A percentile compares a stretch with the other conserved stretches of the same genome.
phyloP scores from a whole-genome alignment of 1,284 basidiomycete genomes.

The Ustilago crameri region DNA sequence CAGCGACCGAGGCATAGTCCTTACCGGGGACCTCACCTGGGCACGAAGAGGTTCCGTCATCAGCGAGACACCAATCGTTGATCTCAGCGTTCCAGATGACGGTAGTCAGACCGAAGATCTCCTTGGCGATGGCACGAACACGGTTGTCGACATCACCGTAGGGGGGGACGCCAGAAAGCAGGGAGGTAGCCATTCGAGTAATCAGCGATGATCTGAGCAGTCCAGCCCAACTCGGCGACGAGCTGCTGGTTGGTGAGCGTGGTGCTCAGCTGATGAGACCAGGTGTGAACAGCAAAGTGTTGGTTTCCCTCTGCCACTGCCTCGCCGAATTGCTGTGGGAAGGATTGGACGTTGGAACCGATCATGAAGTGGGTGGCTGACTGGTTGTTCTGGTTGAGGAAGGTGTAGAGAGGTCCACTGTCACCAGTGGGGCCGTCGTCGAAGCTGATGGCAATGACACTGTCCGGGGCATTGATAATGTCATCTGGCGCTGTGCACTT shows the following conservation, averaged over 20 bases:
- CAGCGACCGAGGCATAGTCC: constrained; percentile 33
- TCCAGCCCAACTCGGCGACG: constrained; percentile 94
- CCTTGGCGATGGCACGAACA: constrained; percentile 61
- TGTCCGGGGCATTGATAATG: constrained; percentile 75
- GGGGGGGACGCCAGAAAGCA: constrained; percentile 69
- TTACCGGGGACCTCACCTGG: constrained; percentile 45
- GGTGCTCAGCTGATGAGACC: constrained; percentile 76
- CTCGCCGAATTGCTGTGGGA: constrained; percentile 77
- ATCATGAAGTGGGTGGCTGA: constrained; percentile 90
- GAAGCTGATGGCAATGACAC: constrained; percentile 61
- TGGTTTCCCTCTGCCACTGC: constrained; percentile 82
- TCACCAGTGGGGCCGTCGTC: constrained; percentile 86
- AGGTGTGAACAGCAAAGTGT: constrained; percentile 68
- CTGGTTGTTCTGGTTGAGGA: constrained; percentile 76
- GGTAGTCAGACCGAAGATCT: constrained; percentile 65
- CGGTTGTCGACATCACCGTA: constrained; percentile 68
- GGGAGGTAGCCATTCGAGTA: constrained; percentile 64
- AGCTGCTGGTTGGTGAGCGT: constrained; percentile 85
- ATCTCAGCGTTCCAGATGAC: constrained; percentile 65
- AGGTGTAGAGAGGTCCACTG: constrained; percentile 77
- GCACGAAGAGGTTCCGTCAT: constrained; percentile 38
- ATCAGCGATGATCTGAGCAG: constrained; percentile 80
- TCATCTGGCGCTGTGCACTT: constrained; percentile 75
- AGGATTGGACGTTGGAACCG: constrained; percentile 85
- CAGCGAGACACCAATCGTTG: constrained; percentile 65